Evolutionary conservation across 345 rosid species (phyloP).

Genomic region (Erucastrum elatum): DNA sequence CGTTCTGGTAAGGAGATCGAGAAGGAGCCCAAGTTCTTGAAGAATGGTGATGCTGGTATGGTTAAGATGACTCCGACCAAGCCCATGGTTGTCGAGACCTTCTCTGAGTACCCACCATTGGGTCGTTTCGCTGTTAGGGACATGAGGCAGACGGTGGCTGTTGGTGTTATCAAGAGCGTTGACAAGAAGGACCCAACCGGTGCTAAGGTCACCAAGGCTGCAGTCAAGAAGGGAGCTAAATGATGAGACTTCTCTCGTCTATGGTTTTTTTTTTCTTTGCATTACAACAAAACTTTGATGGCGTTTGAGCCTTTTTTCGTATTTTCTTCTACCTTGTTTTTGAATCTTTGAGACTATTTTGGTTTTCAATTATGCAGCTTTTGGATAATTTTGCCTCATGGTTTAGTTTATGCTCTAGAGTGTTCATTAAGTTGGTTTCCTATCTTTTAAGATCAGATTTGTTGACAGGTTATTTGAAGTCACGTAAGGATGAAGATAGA

Average conservation of each 20-base stretch:
- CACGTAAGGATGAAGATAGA: not conserved
- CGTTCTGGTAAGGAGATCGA: slow-evolving; percentile 12
- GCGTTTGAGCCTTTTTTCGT: not conserved
- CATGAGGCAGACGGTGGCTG: slow-evolving; percentile 93
- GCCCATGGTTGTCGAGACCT: slow-evolving; percentile 95
- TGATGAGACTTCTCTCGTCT: slow-evolving; percentile 37
- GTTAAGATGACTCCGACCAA: slow-evolving; percentile 75
- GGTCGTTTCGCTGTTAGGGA: slow-evolving; percentile 92
- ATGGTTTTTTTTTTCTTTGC: not conserved
- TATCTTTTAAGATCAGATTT: not conserved
- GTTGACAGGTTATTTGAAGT: not conserved
- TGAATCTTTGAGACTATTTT: not conserved
- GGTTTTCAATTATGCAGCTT: not conserved
- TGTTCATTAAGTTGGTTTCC: not conserved
- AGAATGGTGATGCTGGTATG: slow-evolving; percentile 67
- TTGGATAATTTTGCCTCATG: not conserved
- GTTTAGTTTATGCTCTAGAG: not conserved
- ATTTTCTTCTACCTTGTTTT: not conserved
- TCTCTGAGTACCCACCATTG: slow-evolving; percentile 75
- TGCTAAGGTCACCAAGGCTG: slow-evolving; percentile 88
- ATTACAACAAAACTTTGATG: not conserved
- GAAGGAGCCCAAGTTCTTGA: slow-evolving; percentile 53
- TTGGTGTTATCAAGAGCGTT: slow-evolving; percentile 79
- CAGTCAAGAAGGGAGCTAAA: slow-evolving; percentile 81
- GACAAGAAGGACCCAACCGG: slow-evolving; percentile 85